Base-by-base conservation (phyloP, 768 basidiomycete species). In the Lyophyllum decastes region DNA sequence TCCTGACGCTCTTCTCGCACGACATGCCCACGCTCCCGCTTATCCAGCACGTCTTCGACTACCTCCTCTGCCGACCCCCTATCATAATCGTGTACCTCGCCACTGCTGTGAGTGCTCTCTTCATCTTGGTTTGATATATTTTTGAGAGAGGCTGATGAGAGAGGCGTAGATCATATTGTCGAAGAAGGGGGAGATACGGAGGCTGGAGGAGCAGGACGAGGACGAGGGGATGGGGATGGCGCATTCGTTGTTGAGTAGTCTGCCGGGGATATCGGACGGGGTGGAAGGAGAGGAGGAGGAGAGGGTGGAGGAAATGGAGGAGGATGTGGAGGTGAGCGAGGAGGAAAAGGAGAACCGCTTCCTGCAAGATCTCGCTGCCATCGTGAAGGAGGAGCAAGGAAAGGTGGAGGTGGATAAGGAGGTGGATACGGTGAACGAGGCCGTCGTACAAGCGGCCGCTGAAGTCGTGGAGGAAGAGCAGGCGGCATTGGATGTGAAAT, bases 21-120 rank as follows among this genome's bases (percentile, higher is more conserved):
- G 94, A 97, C 64, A 82, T 94, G 55, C 92, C 95, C 8, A 91
- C 90, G 2, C 81, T 96, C n/a, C 82, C 89, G 4, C 85, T 95
- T 38, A 90, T 94, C 25, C 94, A 96, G 68, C 89, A 94, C 61
- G 84, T 94, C 47, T 98, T 96, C 71, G 95, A 98, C 72, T 98
- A 87, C 67, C 73, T 97, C 10, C 74, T 98, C 12, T 84, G 86
- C 61, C 81, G 94, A 34, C 92, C 92, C 24, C 95, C 95, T 10
- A 83, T 94, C 26, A 78, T 81, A 0, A 80, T 86, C 2, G 88
- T 96, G 0, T 98, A 96, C 76, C 82, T 97, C 10, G 87, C 86
- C 16, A 84, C 88, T 33, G 88, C 90, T 40, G 94, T 96, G 68
- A 64, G 90, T 80, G 10, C n/a, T 26, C 17, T 43, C 17, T 44